Conservation (phyloP, 2,329 filamentous ascomycete genomes). For the Zalaria obscura region DNA sequence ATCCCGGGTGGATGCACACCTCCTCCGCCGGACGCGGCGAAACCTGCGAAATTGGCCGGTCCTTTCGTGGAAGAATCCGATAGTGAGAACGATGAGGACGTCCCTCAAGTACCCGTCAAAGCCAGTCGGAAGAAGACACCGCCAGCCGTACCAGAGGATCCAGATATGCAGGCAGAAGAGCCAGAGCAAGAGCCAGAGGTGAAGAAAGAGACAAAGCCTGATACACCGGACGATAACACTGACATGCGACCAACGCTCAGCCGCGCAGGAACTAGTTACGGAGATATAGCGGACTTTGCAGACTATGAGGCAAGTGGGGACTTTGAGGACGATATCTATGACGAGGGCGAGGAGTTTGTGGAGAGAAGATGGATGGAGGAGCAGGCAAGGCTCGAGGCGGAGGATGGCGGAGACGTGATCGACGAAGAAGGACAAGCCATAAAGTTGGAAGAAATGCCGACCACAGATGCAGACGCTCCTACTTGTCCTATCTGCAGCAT, state of each 20-base stretch:
- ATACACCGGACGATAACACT: not conserved
- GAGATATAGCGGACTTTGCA: slow-evolving; percentile 34
- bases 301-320: slow-evolving; percentile 39
- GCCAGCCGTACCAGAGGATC: slow-evolving; percentile 1
- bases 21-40: slow-evolving; percentile 8
- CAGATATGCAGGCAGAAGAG: not conserved
- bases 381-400: slow-evolving; percentile 41
- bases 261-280: slow-evolving; percentile 35
- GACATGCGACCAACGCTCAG: slow-evolving; percentile 19
- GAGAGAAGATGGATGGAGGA: slow-evolving; percentile 57
- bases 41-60: slow-evolving; percentile 24
- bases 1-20: slow-evolving; percentile 14
- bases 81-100: slow-evolving; percentile 33
- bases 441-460: slow-evolving; percentile 2
- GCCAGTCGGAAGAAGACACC: not conserved
- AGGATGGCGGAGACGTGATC: slow-evolving; percentile 32
- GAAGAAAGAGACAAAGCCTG: not conserved
- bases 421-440: slow-evolving; percentile 2
- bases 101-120: slow-evolving; percentile 7
- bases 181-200: not conserved
- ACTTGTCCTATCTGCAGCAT: slow-evolving; percentile 67
- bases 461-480: slow-evolving; percentile 12
- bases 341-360: slow-evolving; percentile 35
- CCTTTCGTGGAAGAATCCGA: slow-evolving; percentile 63
- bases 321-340: slow-evolving; percentile 47